A percentile compares a stretch with the other conserved stretches of the same genome.
Evolutionary conservation across 2,329 filamentous ascomycete genomes (phyloP).

Genomic region (Malbranchea cinnamomea): DNA sequence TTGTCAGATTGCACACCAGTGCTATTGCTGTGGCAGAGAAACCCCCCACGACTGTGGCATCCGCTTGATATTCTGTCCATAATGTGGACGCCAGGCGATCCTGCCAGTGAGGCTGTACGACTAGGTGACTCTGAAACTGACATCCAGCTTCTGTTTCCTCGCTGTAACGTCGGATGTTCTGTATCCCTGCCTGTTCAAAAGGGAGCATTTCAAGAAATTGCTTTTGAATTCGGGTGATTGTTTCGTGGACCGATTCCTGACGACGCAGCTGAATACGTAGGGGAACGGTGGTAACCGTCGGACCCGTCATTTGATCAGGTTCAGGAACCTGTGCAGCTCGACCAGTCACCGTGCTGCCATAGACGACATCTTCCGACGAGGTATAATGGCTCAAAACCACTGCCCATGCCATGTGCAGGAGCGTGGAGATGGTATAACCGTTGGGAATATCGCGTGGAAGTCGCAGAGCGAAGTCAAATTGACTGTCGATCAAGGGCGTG

Average conservation of each 20-base stretch:
- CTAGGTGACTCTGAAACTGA: conserved; percentile 26
- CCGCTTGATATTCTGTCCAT: too few relatives aligned
- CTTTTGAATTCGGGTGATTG: conserved; percentile 39
- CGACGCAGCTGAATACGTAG: conserved; percentile 23
- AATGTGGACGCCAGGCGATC: too few relatives aligned
- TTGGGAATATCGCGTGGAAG: neutral
- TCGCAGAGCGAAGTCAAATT: too few relatives aligned
- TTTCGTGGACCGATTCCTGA: conserved; percentile 27
- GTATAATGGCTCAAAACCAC: conserved; percentile 4
- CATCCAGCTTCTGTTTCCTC: conserved; percentile 24
- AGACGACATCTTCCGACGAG: conserved; percentile 23
- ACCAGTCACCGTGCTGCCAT: conserved; percentile 30
- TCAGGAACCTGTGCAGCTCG: conserved; percentile 24
- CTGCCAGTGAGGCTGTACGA: conserved; percentile 23
- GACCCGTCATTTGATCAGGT: conserved; percentile 28
- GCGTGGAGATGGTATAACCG: conserved; percentile 4
- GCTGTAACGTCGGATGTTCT: conserved; percentile 36
- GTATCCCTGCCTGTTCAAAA: conserved; percentile 42
- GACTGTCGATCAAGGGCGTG: conserved; percentile 1
- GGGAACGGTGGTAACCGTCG: conserved; percentile 31
- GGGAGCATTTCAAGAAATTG: conserved; percentile 37
- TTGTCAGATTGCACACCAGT: too few relatives aligned
- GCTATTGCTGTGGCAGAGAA: too few relatives aligned
- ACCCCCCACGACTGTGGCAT: too few relatives aligned
- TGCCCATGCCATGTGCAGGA: conserved; percentile 6